Conservation (phyloP, 495 filamentous ascomycete genomes). For the Aspergillus sclerotiicarbonarius region DNA sequence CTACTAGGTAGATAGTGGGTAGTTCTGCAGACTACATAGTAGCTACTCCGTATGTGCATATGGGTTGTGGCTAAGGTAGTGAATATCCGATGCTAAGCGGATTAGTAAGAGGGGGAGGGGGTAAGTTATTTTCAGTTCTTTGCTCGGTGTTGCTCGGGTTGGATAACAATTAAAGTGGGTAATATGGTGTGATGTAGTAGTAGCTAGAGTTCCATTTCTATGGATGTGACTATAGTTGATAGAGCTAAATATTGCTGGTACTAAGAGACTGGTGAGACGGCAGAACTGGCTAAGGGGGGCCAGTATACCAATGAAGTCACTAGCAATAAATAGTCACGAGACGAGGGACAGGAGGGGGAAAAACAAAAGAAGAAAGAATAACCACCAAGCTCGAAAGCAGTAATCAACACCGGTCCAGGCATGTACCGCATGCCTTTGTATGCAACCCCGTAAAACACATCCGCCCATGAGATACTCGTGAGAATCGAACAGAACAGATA, state of each 20-base stretch:
- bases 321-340: neutral
- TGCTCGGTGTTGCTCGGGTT: too few relatives aligned
- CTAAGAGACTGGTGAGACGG: neutral
- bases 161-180: too few relatives aligned
- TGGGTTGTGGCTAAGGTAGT: too few relatives aligned
- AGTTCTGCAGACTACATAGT: too few relatives aligned
- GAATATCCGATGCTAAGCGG: too few relatives aligned
- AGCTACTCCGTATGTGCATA: too few relatives aligned
- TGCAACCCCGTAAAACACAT: constrained; percentile 20
- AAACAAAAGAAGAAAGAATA: constrained; percentile 8
- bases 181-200: too few relatives aligned
- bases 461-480: constrained; percentile 6
- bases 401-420: constrained; percentile 17
- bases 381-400: constrained; percentile 10
- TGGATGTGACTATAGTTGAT: too few relatives aligned
- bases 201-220: too few relatives aligned
- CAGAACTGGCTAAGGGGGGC: neutral
- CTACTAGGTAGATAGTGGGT: too few relatives aligned
- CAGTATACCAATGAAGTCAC: neutral
- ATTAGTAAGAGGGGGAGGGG: too few relatives aligned
- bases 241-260: neutral
- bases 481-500: constrained; percentile 8
- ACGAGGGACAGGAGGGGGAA: constrained; percentile 5
- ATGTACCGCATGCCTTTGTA: constrained; percentile 13
- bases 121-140: too few relatives aligned